These are phyloP conservation scores for Przewalskia tangutica DNA, from an alignment of 257 asterid species.

Conservation along the genomic window DNA sequence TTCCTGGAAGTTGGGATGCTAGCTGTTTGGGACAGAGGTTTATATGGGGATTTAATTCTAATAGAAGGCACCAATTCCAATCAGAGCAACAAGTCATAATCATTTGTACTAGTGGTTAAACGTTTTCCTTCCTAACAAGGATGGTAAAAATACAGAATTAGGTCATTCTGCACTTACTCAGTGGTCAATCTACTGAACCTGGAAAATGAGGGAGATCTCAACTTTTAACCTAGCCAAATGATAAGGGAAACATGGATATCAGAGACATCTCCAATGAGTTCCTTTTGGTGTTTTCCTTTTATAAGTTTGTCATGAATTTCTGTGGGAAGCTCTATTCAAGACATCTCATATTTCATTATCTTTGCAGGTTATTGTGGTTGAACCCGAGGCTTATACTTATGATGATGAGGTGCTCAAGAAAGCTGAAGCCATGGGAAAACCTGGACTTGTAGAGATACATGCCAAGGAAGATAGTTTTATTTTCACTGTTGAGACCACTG, in stretches of 20 bases:
- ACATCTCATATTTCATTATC: neutral
- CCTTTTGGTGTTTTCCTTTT: neutral
- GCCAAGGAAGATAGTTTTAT: constrained; percentile 92
- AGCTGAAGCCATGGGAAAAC: constrained; percentile 78
- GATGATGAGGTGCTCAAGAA: constrained; percentile 94
- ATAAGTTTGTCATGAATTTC: neutral
- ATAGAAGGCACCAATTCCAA: neutral
- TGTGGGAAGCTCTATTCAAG: neutral
- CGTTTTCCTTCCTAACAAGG: neutral
- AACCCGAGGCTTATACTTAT: constrained; percentile 81
- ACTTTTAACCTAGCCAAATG: neutral
- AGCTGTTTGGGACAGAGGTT: neutral
- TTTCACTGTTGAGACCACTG: constrained; percentile 89
- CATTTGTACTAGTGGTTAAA: neutral
- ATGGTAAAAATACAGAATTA: neutral
- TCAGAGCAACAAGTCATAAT: neutral
- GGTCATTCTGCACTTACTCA: neutral
- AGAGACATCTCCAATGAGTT: neutral
- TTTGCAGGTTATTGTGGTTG: constrained; percentile 55
- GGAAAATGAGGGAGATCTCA: neutral
- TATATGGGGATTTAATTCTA: neutral
- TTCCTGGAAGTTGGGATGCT: neutral
- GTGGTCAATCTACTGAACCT: neutral
- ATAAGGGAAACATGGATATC: neutral
- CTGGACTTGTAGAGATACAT: constrained; percentile 72